phyloP scores from a whole-genome alignment of 768 basidiomycete species.

The Lentinus brumalis region DNA sequence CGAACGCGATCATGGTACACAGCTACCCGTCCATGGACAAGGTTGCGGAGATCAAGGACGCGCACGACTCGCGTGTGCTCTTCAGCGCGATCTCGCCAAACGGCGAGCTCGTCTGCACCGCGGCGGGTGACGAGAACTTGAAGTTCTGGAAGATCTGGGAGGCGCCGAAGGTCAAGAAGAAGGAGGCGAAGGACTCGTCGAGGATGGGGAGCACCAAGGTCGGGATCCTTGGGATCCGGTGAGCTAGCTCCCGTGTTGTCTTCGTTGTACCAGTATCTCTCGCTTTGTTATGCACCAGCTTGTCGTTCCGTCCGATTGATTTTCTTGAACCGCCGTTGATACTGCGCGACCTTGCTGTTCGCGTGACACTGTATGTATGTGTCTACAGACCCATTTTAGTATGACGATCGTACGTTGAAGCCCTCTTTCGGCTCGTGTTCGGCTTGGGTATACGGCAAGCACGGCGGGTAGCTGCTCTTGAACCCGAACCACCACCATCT shows the following conservation, averaged over 20 bases:
- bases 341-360: too few species aligned
- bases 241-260: not conserved
- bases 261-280: conserved; percentile 14
- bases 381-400: too few species aligned
- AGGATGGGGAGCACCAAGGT: conserved; percentile 27
- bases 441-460: not conserved
- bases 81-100: conserved; percentile 85
- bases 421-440: not conserved
- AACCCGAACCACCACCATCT: not conserved
- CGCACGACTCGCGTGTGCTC: conserved; percentile 90
- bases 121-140: conserved; percentile 92
- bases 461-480: not conserved
- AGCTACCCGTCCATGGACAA: conserved; percentile 84
- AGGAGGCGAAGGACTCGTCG: conserved; percentile 39
- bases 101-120: conserved; percentile 90
- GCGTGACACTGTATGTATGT: too few species aligned
- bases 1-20: conserved; percentile 80
- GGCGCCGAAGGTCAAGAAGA: conserved; percentile 54
- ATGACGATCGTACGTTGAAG: not conserved
- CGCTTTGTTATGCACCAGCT: conserved; percentile 13
- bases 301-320: not conserved
- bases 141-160: conserved; percentile 97
- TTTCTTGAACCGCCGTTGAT: not conserved
- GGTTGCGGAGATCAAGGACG: conserved; percentile 84
- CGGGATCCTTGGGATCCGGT: conserved; percentile 30